These are phyloP conservation scores for Eucommia ulmoides DNA, from an alignment of 257 asterid species.

Conservation along the genomic window DNA sequence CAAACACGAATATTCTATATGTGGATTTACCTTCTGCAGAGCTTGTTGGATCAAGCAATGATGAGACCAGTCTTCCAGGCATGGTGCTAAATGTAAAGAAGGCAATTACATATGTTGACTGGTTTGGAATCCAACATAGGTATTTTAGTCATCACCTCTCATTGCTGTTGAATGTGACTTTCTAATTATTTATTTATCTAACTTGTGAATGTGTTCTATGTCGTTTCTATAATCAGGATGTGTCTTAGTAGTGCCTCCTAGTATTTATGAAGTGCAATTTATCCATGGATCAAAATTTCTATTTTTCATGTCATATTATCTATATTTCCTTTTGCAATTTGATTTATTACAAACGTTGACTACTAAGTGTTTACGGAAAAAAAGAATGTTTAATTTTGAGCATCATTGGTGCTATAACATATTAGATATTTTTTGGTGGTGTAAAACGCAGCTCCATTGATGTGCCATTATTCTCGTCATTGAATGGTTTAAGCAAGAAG, in stretches of 20 bases:
- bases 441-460: no score
- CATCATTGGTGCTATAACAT: neutral
- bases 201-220: neutral
- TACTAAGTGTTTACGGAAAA: neutral
- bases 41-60: slow-evolving; percentile 65
- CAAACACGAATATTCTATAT: slow-evolving; percentile 89
- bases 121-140: slow-evolving; percentile 80
- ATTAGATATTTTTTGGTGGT: no score
- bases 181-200: slow-evolving; percentile 2
- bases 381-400: neutral
- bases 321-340: neutral
- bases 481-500: no score
- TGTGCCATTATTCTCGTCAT: no score
- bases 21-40: slow-evolving; percentile 91
- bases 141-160: slow-evolving; percentile 28
- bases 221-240: no score
- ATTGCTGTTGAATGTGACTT: no score
- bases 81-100: slow-evolving; percentile 87
- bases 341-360: neutral
- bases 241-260: no score
- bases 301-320: neutral
- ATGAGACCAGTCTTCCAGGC: slow-evolving; percentile 69
- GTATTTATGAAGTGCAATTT: neutral
- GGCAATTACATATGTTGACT: slow-evolving; percentile 62
- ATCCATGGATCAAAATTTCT: neutral